Evolutionary conservation across 345 rosid genomes (phyloP), one percentile per base, ranked within the genome.

Genomic region (Arabidopsis arenosa): DNA sequence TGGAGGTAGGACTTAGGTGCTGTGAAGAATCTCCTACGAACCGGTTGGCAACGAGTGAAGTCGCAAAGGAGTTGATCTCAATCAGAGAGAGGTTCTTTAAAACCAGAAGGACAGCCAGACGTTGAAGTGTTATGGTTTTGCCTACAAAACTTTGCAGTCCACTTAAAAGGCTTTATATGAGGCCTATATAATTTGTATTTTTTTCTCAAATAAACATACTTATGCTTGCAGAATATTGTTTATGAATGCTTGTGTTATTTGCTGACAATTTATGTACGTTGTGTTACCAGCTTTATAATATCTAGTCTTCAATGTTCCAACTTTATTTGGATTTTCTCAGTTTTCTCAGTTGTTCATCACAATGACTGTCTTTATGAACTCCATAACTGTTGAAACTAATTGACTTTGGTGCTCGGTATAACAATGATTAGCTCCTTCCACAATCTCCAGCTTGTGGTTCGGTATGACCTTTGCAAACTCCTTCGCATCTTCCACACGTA

Each of bases 401-500:
- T 85, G 79, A 37, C 75, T 45, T 76, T 89, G 94, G 76, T 91
- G 94, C 2, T 63, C 45, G 44, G 89, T 84, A 74, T 82, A 93
- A 23, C 79, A 66, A 78, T 89, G 97, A 79, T 91, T 52, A 15
- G 96, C 97, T 60, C 86, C 93, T 77, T 86, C 80, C 23, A 93
- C 67, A 39, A 88, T 85, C 44, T 82, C 83, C 62, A 91, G 68
- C 73, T 82, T 74, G 74, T 89, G 96, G 82, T 86, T 91, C 0
- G 82, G 81, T 75, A 93, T 89, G 79, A 89, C 75, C 81, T 89
- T 91, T 3, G 82, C 88, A 72, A 93, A 88, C 68, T 89, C 86
- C 10, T 57, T 41, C 0, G 98, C 97, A 84, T 91, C 97, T 77
- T 81, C 87, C 53, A 84, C 80, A 0, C 91, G 85, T 57, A 93